These are phyloP conservation scores for Boletus tylopilopsis DNA, from an alignment of 768 basidiomycete species.

Conservation along the genomic window DNA sequence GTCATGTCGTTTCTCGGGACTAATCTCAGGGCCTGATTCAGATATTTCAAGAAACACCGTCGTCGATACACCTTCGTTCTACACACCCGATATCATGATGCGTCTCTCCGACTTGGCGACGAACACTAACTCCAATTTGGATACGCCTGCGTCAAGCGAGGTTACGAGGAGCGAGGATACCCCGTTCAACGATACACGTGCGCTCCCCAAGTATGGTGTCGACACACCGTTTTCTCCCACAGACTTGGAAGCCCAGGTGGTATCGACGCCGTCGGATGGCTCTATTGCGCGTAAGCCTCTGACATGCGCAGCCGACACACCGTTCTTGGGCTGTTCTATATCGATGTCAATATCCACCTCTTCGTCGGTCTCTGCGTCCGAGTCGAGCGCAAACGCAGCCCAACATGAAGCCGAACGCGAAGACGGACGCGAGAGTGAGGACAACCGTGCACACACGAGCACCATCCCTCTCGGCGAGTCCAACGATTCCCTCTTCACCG, in stretches of 20 bases:
- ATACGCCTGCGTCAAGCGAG: slow-evolving; percentile 15
- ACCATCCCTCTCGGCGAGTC: slow-evolving; percentile 22
- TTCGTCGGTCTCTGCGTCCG: slow-evolving; percentile 8
- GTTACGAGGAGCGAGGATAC: slow-evolving; percentile 6
- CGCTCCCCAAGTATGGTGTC: slow-evolving; percentile 13
- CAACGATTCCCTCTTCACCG: slow-evolving; percentile 28
- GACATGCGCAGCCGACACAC: slow-evolving; percentile 3
- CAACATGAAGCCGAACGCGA: no score
- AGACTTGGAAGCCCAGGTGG: slow-evolving; percentile 5
- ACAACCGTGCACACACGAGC: neutral
- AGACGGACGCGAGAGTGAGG: neutral
- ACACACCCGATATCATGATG: slow-evolving; percentile 11
- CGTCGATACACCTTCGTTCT: slow-evolving; percentile 1
- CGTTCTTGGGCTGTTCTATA: slow-evolving; percentile 17
- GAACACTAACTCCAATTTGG: neutral
- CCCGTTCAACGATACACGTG: slow-evolving; percentile 20
- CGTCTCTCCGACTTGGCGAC: slow-evolving; percentile 17
- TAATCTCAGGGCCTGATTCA: neutral
- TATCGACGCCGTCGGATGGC: slow-evolving; percentile 9
- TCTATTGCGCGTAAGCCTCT: neutral
- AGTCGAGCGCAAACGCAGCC: neutral
- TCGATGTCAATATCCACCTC: slow-evolving; percentile 13
- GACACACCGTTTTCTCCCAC: slow-evolving; percentile 10
- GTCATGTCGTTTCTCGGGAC: neutral
- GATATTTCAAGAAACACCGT: neutral